phyloP scores from a whole-genome alignment of 2,329 filamentous ascomycete genomes.

The Pezicula neosporulosa region DNA sequence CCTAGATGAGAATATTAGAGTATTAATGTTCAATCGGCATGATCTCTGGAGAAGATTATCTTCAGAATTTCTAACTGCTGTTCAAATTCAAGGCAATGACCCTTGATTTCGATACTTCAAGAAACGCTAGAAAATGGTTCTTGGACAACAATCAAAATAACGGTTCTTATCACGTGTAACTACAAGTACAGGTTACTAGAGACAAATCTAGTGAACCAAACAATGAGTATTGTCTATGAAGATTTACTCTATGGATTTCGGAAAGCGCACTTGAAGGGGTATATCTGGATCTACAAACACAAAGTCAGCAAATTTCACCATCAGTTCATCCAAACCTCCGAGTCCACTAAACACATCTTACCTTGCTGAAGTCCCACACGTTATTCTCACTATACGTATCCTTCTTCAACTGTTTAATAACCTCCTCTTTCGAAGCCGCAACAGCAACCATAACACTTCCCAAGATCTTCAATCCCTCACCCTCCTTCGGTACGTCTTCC shows the following conservation, averaged over 20 bases:
- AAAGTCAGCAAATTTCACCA: neutral
- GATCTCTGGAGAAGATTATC: too few relatives aligned
- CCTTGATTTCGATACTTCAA: too few relatives aligned
- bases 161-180: too few relatives aligned
- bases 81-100: too few relatives aligned
- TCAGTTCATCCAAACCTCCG: neutral
- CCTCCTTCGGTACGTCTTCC: slow-evolving; percentile 60
- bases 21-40: too few relatives aligned
- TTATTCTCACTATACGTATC: slow-evolving; percentile 71
- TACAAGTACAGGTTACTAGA: too few relatives aligned
- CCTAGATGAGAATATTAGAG: too few relatives aligned
- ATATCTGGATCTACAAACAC: slow-evolving; percentile 41
- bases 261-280: slow-evolving; percentile 44
- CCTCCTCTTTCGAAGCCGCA: slow-evolving; percentile 67
- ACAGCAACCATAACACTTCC: slow-evolving; percentile 48
- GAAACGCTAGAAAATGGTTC: too few relatives aligned
- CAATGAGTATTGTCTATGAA: slow-evolving; percentile 48
- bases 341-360: slow-evolving; percentile 20
- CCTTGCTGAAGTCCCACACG: slow-evolving; percentile 79
- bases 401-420: slow-evolving; percentile 59
- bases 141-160: too few relatives aligned
- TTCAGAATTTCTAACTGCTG: too few relatives aligned
- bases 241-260: neutral
- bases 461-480: slow-evolving; percentile 54
- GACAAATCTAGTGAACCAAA: too few relatives aligned